phyloP scores from a whole-genome alignment of 805 yeast genomes.

The Lipomyces yamadae region DNA sequence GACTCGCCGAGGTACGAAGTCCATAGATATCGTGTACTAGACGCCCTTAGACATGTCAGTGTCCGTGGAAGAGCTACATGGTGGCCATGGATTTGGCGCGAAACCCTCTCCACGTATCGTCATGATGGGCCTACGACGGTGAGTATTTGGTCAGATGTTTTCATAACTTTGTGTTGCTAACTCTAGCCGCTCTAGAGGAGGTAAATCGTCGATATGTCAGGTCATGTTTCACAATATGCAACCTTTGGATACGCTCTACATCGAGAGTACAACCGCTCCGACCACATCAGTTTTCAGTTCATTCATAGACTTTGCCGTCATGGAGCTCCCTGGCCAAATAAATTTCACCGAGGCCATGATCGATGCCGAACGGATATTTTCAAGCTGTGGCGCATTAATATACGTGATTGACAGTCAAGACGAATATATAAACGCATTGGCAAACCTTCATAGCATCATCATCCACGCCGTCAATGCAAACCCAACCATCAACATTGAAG shows the following conservation, averaged over 20 bases:
- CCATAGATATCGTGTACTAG: neutral
- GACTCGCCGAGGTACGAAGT: neutral
- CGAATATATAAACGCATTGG: constrained; percentile 89
- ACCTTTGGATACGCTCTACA: constrained; percentile 87
- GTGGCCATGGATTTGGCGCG: neutral
- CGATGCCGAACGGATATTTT: constrained; percentile 76
- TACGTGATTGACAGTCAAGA: constrained; percentile 90
- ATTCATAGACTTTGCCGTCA: constrained; percentile 80
- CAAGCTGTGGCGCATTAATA: constrained; percentile 85
- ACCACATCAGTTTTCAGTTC: constrained; percentile 48
- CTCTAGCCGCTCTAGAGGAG: constrained; percentile 49
- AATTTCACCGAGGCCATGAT: constrained; percentile 85
- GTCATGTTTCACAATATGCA: constrained; percentile 97
- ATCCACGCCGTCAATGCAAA: constrained; percentile 85
- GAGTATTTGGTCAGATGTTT: neutral
- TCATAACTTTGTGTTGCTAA: no score
- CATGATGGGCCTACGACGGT: constrained; percentile 36
- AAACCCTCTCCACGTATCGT: constrained; percentile 13
- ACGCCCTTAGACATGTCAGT: neutral
- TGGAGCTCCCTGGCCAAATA: constrained; percentile 94
- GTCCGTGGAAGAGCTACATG: neutral
- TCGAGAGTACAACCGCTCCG: constrained; percentile 69
- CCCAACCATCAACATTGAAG: constrained; percentile 86
- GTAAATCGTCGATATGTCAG: constrained; percentile 93
- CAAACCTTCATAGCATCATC: constrained; percentile 84